Conservation (phyloP, 108 stramenopile genomes). For the Cyclotella sp. region DNA sequence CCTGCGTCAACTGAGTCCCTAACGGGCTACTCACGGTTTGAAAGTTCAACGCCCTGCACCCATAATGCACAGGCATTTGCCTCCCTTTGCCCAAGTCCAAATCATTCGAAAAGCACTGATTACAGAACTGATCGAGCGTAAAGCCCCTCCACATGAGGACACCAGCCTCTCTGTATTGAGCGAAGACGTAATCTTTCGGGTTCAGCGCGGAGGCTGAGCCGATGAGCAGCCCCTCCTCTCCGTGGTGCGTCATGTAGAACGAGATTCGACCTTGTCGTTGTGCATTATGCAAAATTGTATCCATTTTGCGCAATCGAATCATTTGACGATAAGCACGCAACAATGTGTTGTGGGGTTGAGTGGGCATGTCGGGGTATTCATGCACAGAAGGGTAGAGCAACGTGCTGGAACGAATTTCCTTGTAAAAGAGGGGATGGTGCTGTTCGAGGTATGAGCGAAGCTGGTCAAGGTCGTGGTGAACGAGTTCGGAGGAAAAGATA, state of each 20-base stretch:
- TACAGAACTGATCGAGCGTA: conserved; percentile 92
- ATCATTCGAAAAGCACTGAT: conserved; percentile 96
- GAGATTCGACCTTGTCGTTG: conserved; percentile 98
- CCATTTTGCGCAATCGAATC: conserved; percentile 93
- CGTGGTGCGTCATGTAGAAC: conserved; percentile 92
- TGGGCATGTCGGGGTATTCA: conserved; percentile 60
- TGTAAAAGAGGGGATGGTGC: conserved; percentile 54
- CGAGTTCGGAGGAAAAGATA: background rate
- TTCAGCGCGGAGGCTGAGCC: conserved; percentile 90
- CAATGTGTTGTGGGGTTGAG: conserved; percentile 62
- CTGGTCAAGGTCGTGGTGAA: conserved; percentile 23
- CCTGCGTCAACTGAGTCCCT: conserved; percentile 97
- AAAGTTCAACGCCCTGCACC: conserved; percentile 89
- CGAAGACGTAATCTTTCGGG: conserved; percentile 84
- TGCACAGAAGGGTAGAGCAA: conserved; percentile 50
- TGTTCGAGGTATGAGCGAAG: conserved; percentile 48
- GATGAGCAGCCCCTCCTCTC: conserved; percentile 94
- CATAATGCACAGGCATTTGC: conserved; percentile 99
- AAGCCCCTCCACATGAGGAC: conserved; percentile 99
- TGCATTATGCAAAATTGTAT: conserved; percentile 94
- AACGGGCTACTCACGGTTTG: conserved; percentile 96
- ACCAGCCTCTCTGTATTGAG: conserved; percentile 97
- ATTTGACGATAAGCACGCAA: conserved; percentile 83
- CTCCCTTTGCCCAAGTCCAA: conserved; percentile 93
- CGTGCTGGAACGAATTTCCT: conserved; percentile 44